Percentiles rank a stretch among this genome's conserved stretches.
Evolutionary conservation across 306 rosid genomes (phyloP).

Genomic region (Vigna unguiculata): DNA sequence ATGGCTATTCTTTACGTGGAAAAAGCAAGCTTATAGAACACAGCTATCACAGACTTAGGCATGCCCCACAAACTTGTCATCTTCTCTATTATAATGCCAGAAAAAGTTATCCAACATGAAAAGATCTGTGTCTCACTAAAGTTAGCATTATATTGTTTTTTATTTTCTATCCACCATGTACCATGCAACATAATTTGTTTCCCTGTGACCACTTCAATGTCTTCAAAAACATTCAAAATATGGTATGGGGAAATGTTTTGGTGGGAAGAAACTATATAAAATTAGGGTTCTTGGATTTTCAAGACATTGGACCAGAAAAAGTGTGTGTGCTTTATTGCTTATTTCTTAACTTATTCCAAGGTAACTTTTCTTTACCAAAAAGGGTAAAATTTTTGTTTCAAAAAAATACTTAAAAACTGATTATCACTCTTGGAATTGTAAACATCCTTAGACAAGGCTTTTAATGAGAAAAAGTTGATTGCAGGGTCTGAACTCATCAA

Average conservation of each 20-base stretch:
- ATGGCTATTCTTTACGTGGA: constrained; percentile 8
- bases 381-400: too few relatives aligned
- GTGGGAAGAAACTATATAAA: too few relatives aligned
- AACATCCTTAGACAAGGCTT: neutral
- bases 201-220: neutral
- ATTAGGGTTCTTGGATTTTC: neutral
- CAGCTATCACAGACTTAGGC: neutral
- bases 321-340: too few relatives aligned
- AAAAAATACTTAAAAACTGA: neutral
- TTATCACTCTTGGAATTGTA: neutral
- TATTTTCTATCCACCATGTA: neutral
- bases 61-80: neutral
- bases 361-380: too few relatives aligned
- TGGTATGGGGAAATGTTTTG: too few relatives aligned
- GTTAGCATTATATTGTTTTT: constrained; percentile 1
- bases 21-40: neutral
- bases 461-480: neutral
- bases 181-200: constrained; percentile 18
- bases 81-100: neutral
- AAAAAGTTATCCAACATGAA: constrained; percentile 1
- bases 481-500: neutral
- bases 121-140: neutral
- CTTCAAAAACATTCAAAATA: neutral
- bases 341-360: too few relatives aligned
- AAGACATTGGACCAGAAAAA: neutral